Evolutionary conservation across 768 basidiomycete genomes (phyloP), one percentile per base, ranked within the genome.

Genomic region (Lactarius sanguifluus): DNA sequence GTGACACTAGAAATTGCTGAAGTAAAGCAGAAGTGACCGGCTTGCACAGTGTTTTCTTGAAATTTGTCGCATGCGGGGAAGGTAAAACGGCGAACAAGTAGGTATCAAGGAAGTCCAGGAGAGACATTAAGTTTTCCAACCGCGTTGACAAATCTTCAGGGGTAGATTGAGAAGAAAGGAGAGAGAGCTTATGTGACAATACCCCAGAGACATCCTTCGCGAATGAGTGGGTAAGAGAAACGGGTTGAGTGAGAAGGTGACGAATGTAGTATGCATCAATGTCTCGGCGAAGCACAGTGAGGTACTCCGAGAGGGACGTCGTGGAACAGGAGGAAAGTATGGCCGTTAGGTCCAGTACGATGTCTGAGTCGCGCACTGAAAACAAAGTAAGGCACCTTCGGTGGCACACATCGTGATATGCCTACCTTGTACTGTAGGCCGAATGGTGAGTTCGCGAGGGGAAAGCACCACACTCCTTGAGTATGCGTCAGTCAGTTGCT

Each of bases 401-500:
- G 52, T 32, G 20, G 62, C 34, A 59, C 30, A 34, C 16, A 40
- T 43, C 59, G 40, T 59, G 80, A 81, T 78, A 77, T 55, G 74
- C 79, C 32, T 47, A 80, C 83, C 80, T 69, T 76, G 81, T n/a
- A 89, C 81, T 32, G 79, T 79, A 15, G 83, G 76, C 61, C 77
- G 79, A 59, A 92, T 80, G 34, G 77, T 75, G 34, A 91, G 70
- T 66, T 81, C 80, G 18, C 79, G 79, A 4, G 83, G 76, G 30
- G 82, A 80, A 34, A 89, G 73, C 2, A 79, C 72, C 30, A 92
- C 75, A 71, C 87, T 81, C 71, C 85, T 81, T 25, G 83, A 75
- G 72, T 85, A 92, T 3, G 87, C 88, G 57, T 90, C 86, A 69
- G 81, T 83, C 28, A 94, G 79, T 71, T 91, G 86, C 67, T 92